Evolutionary conservation across 2,329 filamentous ascomycete genomes (phyloP), one percentile per base, ranked within the genome.

Genomic region (Microdochium paspali): DNA sequence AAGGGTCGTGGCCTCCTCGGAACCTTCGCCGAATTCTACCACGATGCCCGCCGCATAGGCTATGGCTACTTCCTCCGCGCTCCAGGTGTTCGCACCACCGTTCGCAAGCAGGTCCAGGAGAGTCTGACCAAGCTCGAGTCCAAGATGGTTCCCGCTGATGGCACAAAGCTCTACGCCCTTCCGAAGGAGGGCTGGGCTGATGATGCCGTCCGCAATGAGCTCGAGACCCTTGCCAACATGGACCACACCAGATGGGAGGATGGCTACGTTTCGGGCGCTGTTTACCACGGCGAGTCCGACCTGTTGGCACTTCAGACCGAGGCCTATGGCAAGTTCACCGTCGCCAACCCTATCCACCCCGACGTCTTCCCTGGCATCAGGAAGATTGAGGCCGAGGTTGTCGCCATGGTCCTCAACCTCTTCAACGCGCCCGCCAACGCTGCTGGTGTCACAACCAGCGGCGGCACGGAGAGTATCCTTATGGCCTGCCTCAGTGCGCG

Each of bases 371-470:
- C 93, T 15, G 93, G 91, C 24, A 90, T 98, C 46, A 77, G 93
- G 59, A 98, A 98, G 79, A 98, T 98, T 93, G 93, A 98, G 72
- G 91, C 93, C 42, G 93, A 98, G 71, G 74, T 98, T 51, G 93
- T 98, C 46, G 86, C 90, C 54, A 98, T 98, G 91, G 90, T 94
- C 25, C 72, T 95, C 51, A 79, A 80, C 42, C 71, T 98, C 65
- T 98, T 96, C 73, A 88, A 95, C 65, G 90, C 86, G 9, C 93
- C 93, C 3, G 72, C 82, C n/a, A 84, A 82, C 48, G 88, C 84
- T 25, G 90, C 87, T 4, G 93, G 93, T 52, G 89, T 93, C 10
- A 90, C 87, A 15, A 97, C 93, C 2, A 87, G 86, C 52, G 93
- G 93, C 52, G 93, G 93, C 44, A 96, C 93, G 0, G 93, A 98